Evolutionary conservation across 495 filamentous ascomycete species (phyloP).

Genomic region (Penicillium egyptiacum): DNA sequence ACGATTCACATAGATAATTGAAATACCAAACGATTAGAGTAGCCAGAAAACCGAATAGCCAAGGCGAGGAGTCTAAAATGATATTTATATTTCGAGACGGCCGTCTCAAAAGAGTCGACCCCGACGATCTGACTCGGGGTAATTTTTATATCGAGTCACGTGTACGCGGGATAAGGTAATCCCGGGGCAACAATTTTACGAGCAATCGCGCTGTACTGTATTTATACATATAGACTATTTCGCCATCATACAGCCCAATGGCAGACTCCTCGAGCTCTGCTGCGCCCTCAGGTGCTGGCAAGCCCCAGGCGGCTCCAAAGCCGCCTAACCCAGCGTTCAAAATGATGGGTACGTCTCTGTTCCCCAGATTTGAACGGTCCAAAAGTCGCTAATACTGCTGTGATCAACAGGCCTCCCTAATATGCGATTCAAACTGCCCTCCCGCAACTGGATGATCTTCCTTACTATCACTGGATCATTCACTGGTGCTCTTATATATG

Average conservation of each 20-base stretch:
- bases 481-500: slow-evolving; percentile 76
- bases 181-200: slow-evolving; percentile 23
- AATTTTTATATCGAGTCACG: background rate
- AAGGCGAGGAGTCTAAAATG: background rate
- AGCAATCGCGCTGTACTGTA: slow-evolving; percentile 1
- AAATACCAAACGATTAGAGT: background rate
- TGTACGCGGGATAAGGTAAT: background rate
- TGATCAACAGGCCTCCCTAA: slow-evolving; percentile 63
- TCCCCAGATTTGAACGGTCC: slow-evolving; percentile 2
- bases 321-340: slow-evolving; percentile 65
- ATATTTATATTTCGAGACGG: background rate
- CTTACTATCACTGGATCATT: slow-evolving; percentile 74
- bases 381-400: slow-evolving; percentile 15
- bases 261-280: slow-evolving; percentile 40
- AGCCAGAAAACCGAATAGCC: background rate
- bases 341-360: slow-evolving; percentile 62
- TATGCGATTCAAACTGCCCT: slow-evolving; percentile 81
- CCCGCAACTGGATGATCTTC: slow-evolving; percentile 98
- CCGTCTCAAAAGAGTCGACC: background rate
- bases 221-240: background rate
- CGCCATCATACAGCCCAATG: slow-evolving; percentile 24
- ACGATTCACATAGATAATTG: background rate
- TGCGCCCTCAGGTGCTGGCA: slow-evolving; percentile 29
- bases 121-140: background rate
- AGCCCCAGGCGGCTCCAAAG: slow-evolving; percentile 44